Percentiles rank a stretch among this genome's conserved stretches.
Conservation (phyloP, 1,284 basidiomycete species). For the Anthracocystis setariae region DNA sequence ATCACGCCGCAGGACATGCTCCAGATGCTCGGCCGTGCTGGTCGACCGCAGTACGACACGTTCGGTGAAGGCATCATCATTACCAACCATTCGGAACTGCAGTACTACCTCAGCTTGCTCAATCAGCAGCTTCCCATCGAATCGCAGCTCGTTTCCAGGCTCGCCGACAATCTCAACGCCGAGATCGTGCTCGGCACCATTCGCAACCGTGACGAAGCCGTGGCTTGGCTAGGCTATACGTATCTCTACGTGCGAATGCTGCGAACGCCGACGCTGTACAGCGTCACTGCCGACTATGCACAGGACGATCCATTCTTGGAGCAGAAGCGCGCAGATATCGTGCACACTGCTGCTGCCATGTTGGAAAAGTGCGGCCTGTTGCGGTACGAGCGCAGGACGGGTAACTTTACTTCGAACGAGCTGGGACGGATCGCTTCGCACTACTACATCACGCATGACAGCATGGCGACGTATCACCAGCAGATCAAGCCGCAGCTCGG, state of each 20-base stretch:
- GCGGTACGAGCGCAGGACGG: constrained; percentile 90
- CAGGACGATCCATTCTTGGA: constrained; percentile 84
- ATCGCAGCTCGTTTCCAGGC: constrained; percentile 88
- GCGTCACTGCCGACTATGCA: constrained; percentile 88
- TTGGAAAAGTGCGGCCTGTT: constrained; percentile 93
- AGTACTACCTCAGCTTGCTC: constrained; percentile 77
- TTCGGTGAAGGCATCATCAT: constrained; percentile 98
- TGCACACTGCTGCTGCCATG: constrained; percentile 90
- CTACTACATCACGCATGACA: constrained; percentile 94
- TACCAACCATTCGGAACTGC: constrained; percentile 94
- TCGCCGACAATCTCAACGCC: constrained; percentile 96
- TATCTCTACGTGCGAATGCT: constrained; percentile 91
- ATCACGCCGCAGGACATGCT: constrained; percentile 95
- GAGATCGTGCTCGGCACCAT: constrained; percentile 97
- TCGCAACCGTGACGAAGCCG: constrained; percentile 90
- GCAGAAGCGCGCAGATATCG: constrained; percentile 92
- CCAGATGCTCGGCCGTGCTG: constrained; percentile 98
- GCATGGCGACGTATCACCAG: constrained; percentile 97
- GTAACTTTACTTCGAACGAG: constrained; percentile 76
- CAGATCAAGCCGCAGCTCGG: constrained; percentile 89
- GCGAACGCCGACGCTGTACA: constrained; percentile 86
- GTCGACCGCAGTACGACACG: constrained; percentile 96
- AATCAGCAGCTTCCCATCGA: constrained; percentile 79
- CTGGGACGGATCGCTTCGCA: constrained; percentile 93
- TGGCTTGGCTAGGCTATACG: constrained; percentile 79